A percentile compares a stretch with the other conserved stretches of the same genome.
These are phyloP conservation scores for Zymoseptoria ardabiliae DNA, from an alignment of 2,329 filamentous ascomycete genomes.

Conservation along the genomic window DNA sequence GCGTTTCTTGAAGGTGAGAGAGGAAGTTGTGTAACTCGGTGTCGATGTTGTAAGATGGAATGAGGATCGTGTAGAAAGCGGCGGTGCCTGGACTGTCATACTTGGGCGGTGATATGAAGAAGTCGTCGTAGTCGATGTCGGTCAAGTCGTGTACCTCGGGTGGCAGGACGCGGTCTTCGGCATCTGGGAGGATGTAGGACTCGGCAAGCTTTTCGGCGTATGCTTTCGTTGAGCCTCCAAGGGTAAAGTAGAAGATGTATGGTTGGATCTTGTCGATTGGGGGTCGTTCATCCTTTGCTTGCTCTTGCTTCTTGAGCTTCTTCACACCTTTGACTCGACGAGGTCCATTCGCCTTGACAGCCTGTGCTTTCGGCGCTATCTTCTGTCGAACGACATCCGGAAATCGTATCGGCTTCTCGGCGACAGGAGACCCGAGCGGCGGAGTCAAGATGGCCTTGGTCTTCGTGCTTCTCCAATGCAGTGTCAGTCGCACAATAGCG, in stretches of 20 bases:
- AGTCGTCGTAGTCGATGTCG: slow-evolving; percentile 87
- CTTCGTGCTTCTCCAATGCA: slow-evolving; percentile 21
- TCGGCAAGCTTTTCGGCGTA: slow-evolving; percentile 58
- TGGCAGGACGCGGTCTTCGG: slow-evolving; percentile 39
- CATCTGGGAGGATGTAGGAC: slow-evolving; percentile 39
- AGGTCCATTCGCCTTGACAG: slow-evolving; percentile 16
- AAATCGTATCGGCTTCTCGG: slow-evolving; percentile 12
- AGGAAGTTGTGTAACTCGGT: slow-evolving; percentile 83
- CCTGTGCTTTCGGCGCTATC: not conserved
- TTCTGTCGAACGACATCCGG: not conserved
- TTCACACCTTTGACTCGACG: slow-evolving; percentile 26
- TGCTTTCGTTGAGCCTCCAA: slow-evolving; percentile 76
- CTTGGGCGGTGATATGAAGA: slow-evolving; percentile 72
- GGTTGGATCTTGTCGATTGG: slow-evolving; percentile 48
- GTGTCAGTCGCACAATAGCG: slow-evolving; percentile 20
- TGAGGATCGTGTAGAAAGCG: slow-evolving; percentile 73
- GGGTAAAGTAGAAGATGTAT: slow-evolving; percentile 80
- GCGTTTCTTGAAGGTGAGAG: slow-evolving; percentile 80
- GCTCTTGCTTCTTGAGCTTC: slow-evolving; percentile 13
- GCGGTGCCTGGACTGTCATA: slow-evolving; percentile 51
- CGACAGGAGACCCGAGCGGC: slow-evolving; percentile 15
- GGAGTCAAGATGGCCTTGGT: slow-evolving; percentile 18
- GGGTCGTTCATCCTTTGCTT: not conserved
- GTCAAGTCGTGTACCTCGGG: slow-evolving; percentile 70
- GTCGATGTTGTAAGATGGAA: slow-evolving; percentile 94